Base-by-base conservation (phyloP, 1,284 basidiomycete species). In the Meira nashicola region DNA sequence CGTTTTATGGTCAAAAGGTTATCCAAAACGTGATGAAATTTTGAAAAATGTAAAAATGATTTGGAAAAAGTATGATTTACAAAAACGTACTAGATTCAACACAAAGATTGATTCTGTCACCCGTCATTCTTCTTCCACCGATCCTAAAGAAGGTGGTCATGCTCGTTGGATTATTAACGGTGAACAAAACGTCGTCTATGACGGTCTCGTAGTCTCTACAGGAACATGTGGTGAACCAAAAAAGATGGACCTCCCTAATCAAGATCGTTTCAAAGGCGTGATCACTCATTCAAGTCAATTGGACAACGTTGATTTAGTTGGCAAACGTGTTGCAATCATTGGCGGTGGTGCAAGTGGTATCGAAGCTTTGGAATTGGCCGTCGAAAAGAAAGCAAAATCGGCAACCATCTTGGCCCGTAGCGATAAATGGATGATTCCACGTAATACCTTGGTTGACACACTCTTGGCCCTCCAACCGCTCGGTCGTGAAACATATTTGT, bases 261-360 rank as follows among this genome's bases (percentile, higher is more conserved):
- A 84, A 74, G 71, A 78, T 8, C 74, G 80, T 25, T 83, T 81
- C 68, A 69, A 74, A 46, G 82, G 83, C 15, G 74, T 80, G 15
- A 78, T 86, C n/a, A 67, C 84, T 1, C 85, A 86, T 68, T 85
- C 84, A 0, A 83, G 82, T 0, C 78, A 84, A 64, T 81, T 86
- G 10, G 82, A 83, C 62, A 68, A 80, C 7, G 66, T 76, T 2
- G 76, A 79, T 15, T 73, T 79, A 49, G 63, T 73, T 51, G 84
- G 81, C 0, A 85, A 85, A 77, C 81, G 79, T 15, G 74, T 77
- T 0, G 39, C 75, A n/a, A 62, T 77, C 41, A 62, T 87, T 23
- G 86, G 85, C 0, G 83, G 83, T 41, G 85, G 85, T 0, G 85
- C 86, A 0, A 84, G 82, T 51, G 85, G 83, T 8, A 83, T 86